These are phyloP conservation scores for Alternaria viburni DNA, from an alignment of 2,329 filamentous ascomycete genomes.

Conservation along the genomic window DNA sequence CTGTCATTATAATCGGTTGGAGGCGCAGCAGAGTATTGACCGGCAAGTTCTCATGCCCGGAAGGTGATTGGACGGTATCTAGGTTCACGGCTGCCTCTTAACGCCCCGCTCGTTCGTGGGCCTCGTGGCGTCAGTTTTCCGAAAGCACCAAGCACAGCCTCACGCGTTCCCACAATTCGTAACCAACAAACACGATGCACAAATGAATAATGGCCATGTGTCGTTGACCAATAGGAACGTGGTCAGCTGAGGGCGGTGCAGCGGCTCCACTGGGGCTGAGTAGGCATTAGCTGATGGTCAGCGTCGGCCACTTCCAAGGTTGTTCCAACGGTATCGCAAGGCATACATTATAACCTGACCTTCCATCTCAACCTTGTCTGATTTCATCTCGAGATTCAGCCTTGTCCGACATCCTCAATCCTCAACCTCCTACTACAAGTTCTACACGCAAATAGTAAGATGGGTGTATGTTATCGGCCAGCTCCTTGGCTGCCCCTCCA, in stretches of 20 bases:
- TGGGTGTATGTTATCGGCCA: slow-evolving; percentile 26
- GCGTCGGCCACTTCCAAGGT: too few species aligned
- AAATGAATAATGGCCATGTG: neutral
- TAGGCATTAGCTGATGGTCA: too few species aligned
- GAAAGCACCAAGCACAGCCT: too few species aligned
- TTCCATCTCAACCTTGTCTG: slow-evolving; percentile 11
- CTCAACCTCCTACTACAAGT: neutral
- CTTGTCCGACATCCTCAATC: slow-evolving; percentile 1
- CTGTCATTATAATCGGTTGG: too few species aligned
- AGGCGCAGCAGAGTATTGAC: too few species aligned
- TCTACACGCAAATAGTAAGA: slow-evolving; percentile 4
- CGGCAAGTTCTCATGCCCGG: too few species aligned
- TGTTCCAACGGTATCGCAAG: too few species aligned
- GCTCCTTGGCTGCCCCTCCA: slow-evolving; percentile 24
- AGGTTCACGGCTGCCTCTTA: too few species aligned
- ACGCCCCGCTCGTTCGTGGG: slow-evolving; percentile 23
- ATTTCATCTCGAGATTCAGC: slow-evolving; percentile 10
- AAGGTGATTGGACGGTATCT: too few species aligned
- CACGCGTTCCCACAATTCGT: slow-evolving; percentile 7
- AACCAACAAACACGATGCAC: neutral
- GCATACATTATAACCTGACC: slow-evolving; percentile 19
- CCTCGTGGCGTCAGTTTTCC: too few species aligned
- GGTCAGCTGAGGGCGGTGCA: too few species aligned
- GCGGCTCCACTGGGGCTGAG: too few species aligned
- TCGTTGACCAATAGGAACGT: slow-evolving; percentile 3